phyloP scores from a whole-genome alignment of 1,139 yeast genomes.

The Hansenula anomala region DNA sequence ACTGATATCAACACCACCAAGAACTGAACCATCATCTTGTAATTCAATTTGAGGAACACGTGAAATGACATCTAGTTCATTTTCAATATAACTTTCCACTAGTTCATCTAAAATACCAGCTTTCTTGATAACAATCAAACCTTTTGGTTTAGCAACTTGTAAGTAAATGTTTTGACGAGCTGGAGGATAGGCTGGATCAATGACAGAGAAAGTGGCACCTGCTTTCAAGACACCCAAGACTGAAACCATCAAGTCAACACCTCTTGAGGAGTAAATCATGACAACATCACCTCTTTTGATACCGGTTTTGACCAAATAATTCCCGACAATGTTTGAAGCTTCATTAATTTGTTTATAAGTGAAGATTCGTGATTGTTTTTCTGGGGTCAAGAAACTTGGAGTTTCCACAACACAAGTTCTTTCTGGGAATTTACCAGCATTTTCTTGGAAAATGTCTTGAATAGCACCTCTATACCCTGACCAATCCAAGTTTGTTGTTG shows the following conservation, averaged over 20 bases:
- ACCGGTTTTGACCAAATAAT: constrained; percentile 76
- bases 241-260: constrained; percentile 93
- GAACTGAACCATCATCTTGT: constrained; percentile 68
- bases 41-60: constrained; percentile 75
- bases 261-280: constrained; percentile 96
- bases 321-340: constrained; percentile 93
- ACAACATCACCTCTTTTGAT: constrained; percentile 90
- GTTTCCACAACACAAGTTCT: constrained; percentile 92
- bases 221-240: constrained; percentile 98
- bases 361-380: constrained; percentile 61
- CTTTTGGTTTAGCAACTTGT: constrained; percentile 89
- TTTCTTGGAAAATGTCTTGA: constrained; percentile 86
- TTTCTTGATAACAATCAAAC: constrained; percentile 80
- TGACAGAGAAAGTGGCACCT: constrained; percentile 97
- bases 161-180: constrained; percentile 92
- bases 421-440: constrained; percentile 80
- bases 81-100: constrained; percentile 70
- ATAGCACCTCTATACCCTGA: constrained; percentile 88
- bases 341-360: constrained; percentile 82
- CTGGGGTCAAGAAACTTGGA: constrained; percentile 56
- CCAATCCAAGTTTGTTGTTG: constrained; percentile 87
- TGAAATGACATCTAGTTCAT: constrained; percentile 68
- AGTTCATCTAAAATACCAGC: constrained; percentile 79
- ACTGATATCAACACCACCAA: constrained; percentile 46
- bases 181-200: constrained; percentile 98